Base-by-base conservation (phyloP, 345 rosid genomes). In the Bruguiera sexangula region DNA sequence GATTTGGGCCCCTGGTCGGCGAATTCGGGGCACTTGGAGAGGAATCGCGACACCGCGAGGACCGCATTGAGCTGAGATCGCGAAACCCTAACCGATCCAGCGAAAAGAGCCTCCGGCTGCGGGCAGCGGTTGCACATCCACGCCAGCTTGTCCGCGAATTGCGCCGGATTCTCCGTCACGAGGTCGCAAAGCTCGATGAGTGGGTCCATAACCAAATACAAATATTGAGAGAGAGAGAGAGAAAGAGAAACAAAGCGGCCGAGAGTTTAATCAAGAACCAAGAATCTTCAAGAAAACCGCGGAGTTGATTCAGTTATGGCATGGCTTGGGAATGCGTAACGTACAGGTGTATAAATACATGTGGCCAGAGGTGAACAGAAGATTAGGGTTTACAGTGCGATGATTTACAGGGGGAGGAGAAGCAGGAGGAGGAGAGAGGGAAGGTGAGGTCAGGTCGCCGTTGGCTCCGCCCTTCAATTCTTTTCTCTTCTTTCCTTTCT, bases 91-190 rank as follows among this genome's bases (percentile, higher is more conserved):
- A 93, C 85, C 15, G 96, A 92, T 78, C 85, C 96, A 58, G 79
- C 73, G 53, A 66, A 81, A 21, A 89, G 73, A 69, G 79, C 66
- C 62, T 86, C 97, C 51, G 91, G 84, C 69, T 83, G 98, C 26
- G 99, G 97, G 68, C 98, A 92, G 6, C 96, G 87, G 64, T 84
- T 87, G 83, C 98, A 96, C 71, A 96, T 83, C 98, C 98, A 92
- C 55, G 86, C 81, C 54, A 96, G 72, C 56, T 92, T 92, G 26
- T 96, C 95, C 16, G 87, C 76, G 81, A 92, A 96, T 65, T 87
- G 97, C 66, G 75, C 77, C 68, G 98, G 98, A 39, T 86, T 86
- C 29, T 80, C 81, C 19, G 97, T 86, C 51, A 88, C 80, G 54
- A 96, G 82, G 80, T 96, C 99, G 76, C 92, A 87, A 18, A 96